A percentile compares a stretch with the other conserved stretches of the same genome.
Evolutionary conservation across 345 rosid species (phyloP).

Genomic region (Luvunga scandens): DNA sequence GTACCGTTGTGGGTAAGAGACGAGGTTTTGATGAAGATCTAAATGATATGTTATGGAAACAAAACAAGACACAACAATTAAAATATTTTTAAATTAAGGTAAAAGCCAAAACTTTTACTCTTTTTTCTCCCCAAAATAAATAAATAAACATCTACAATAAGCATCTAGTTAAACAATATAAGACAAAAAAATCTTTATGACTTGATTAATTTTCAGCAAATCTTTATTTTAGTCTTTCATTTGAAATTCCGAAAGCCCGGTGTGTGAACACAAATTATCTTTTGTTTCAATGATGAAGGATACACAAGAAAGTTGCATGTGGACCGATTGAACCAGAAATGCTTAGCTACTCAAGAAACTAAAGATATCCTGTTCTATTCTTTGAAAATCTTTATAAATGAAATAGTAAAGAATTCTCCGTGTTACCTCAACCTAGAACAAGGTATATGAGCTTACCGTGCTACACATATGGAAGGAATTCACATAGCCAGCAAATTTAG

Average conservation of each 20-base stretch:
- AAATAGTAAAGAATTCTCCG: not conserved
- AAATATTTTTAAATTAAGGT: not conserved
- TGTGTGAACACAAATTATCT: not conserved
- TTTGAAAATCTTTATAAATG: not conserved
- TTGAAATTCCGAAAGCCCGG: not conserved
- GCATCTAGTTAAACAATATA: not conserved
- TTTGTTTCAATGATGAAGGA: not conserved
- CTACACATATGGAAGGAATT: constrained; percentile 71
- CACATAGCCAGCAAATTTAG: constrained; percentile 93
- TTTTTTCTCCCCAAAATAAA: not conserved
- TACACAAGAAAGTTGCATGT: not conserved
- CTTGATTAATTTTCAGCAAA: not conserved
- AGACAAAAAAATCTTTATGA: not conserved
- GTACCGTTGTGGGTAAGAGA: not conserved
- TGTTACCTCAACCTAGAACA: not conserved
- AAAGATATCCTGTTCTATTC: not conserved
- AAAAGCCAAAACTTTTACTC: not conserved
- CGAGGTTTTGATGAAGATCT: not conserved
- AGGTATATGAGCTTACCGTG: constrained; percentile 53
- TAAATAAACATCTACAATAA: not conserved
- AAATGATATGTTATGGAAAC: not conserved
- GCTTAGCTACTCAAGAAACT: not conserved
- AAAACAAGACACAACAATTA: not conserved
- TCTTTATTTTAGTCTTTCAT: not conserved
- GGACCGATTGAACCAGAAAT: not conserved